phyloP scores from a whole-genome alignment of 345 rosid species.

The Euphorbia tirucalli region DNA sequence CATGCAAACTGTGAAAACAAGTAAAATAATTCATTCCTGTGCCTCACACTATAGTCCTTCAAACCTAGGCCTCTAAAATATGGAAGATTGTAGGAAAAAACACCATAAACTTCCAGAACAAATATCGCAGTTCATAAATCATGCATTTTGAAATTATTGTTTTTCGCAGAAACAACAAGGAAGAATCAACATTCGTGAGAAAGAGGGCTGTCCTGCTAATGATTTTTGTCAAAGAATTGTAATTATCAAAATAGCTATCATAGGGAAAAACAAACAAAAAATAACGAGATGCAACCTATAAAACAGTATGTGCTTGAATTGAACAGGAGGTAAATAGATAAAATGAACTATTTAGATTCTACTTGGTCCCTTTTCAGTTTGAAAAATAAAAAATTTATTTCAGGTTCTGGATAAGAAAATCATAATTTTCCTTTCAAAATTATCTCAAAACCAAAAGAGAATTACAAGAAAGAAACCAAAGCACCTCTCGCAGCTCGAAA shows the following conservation, averaged over 20 bases:
- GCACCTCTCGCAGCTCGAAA: neutral
- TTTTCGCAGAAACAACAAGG: neutral
- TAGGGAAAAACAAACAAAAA: neutral
- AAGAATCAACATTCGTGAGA: neutral
- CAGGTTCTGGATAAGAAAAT: neutral
- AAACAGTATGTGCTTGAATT: neutral
- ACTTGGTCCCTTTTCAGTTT: neutral
- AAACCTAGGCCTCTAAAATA: neutral
- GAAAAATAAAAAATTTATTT: neutral
- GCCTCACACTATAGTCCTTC: neutral
- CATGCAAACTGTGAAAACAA: neutral
- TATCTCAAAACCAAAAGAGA: neutral
- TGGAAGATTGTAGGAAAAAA: neutral
- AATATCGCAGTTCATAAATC: neutral
- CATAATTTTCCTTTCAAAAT: no score
- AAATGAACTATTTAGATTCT: neutral
- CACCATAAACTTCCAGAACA: neutral
- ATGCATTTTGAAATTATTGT: neutral
- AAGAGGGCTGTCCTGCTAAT: neutral
- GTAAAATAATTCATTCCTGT: neutral
- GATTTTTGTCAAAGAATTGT: neutral
- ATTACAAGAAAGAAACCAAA: neutral
- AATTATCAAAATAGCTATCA: neutral
- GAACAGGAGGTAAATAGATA: neutral
- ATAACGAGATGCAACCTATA: neutral